phyloP scores from a whole-genome alignment of 306 rosid species.

The Fragaria vesca region DNA sequence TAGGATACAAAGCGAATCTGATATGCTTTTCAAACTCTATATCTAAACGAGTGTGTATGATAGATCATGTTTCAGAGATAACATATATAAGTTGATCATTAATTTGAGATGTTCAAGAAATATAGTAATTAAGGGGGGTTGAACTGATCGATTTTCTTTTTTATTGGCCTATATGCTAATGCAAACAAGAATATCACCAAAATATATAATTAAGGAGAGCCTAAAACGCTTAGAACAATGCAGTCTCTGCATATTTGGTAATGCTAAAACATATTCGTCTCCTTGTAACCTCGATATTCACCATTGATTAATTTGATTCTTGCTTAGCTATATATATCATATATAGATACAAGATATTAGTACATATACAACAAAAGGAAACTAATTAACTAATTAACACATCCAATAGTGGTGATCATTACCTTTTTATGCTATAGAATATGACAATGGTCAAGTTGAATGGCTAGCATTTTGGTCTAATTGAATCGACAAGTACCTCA shows the following conservation, averaged over 20 bases:
- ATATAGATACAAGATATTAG: conserved; percentile 14
- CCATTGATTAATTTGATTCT: conserved; percentile 5
- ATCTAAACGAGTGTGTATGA: background rate
- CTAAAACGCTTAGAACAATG: conserved; percentile 20
- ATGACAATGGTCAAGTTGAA: conserved; percentile 26
- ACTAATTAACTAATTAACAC: background rate
- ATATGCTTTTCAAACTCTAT: background rate
- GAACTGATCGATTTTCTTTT: background rate
- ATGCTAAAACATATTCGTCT: conserved; percentile 19
- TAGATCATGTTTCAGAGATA: conserved; percentile 18
- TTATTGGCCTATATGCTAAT: conserved; percentile 9
- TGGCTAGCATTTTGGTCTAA: conserved; percentile 4
- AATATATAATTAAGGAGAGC: background rate
- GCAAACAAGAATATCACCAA: background rate
- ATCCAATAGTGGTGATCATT: conserved; percentile 8
- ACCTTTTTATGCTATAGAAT: conserved; percentile 25
- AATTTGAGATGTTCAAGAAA: conserved; percentile 9
- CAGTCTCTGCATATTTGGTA: conserved; percentile 18
- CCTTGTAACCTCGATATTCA: conserved; percentile 2
- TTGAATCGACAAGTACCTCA: conserved; percentile 35
- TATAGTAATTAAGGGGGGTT: background rate
- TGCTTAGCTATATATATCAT: background rate
- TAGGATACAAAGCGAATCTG: background rate
- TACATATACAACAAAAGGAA: conserved; percentile 13
- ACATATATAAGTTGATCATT: background rate